These are phyloP conservation scores for Knoxia roxburghii DNA, from an alignment of 257 asterid species.

Conservation along the genomic window DNA sequence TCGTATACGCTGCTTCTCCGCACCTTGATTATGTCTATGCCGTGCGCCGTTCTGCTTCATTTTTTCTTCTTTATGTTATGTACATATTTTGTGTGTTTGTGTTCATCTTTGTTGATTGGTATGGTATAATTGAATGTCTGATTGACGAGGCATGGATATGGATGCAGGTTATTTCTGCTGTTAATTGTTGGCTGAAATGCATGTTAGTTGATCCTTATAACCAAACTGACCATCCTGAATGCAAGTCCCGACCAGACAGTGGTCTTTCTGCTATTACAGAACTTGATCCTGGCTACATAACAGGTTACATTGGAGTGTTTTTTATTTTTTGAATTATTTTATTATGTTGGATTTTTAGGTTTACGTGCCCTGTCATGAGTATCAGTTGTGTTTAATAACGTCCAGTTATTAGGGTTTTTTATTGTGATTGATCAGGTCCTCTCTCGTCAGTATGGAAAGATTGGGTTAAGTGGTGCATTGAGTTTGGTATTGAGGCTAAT, in stretches of 20 bases:
- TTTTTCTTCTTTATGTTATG: neutral
- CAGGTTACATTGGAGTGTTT: constrained; percentile 37
- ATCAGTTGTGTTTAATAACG: neutral
- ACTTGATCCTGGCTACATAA: constrained; percentile 96
- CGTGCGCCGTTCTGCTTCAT: neutral
- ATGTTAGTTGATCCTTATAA: constrained; percentile 81
- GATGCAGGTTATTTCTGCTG: constrained; percentile 89
- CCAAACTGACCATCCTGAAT: constrained; percentile 93
- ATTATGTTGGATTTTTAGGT: neutral
- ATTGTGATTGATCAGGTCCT: constrained; percentile 60
- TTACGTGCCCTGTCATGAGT: neutral
- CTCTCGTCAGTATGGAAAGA: constrained; percentile 99
- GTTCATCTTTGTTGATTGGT: neutral
- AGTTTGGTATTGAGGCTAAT: constrained; percentile 96
- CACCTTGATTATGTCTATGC: neutral
- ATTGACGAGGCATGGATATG: constrained; percentile 4
- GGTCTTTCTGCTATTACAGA: constrained; percentile 99
- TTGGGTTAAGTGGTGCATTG: constrained; percentile 99
- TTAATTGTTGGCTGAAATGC: constrained; percentile 97
- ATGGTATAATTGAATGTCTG: neutral
- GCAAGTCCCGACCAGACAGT: constrained; percentile 98
- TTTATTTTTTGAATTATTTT: neutral
- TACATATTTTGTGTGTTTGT: neutral
- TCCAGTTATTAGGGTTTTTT: neutral
- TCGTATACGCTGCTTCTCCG: neutral